Base-by-base conservation (phyloP, 2,329 filamentous ascomycete species). In the Colletotrichum chlorophyti region DNA sequence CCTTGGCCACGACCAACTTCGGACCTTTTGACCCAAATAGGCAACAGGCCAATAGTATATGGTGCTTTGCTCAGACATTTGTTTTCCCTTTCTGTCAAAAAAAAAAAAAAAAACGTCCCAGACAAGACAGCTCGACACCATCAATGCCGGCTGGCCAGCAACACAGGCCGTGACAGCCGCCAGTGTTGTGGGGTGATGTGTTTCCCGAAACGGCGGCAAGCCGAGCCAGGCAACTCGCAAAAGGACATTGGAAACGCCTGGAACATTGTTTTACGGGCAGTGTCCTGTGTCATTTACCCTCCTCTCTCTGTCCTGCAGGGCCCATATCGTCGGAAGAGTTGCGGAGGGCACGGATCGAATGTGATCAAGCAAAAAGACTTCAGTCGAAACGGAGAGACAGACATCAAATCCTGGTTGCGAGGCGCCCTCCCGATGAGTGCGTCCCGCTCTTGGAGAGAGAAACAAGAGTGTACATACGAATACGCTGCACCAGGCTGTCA, bases 361-460 rank as follows among this genome's bases (percentile, higher is more conserved):
- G 54, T 43, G 21, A 38, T 31, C 43, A 55, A 32, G 55, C 51
- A 31, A 32, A n/a, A n/a, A 38, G 21, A 49, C 51, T 43, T 55
- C 31, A 45, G 55, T 35, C 31, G 55, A 59, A 59, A 59, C 55
- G 51, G 45, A 59, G 55, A 42, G 45, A 21, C 24, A 37, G 31
- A 19, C 35, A 17, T 17, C 26, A 12, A 55, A 34, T 51, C 51
- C 27, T 23, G 21, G n/a, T 21, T 27, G 19, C 17, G 21, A 43
- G 6, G n/a, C n/a, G n/a, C n/a, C n/a, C 21, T 40, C 8, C 46
- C 31, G 17, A 46, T 26, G 27, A 32, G 27, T 14, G n/a, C 29
- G n/a, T 23, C 37, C 50, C 45, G 43, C 50, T 21, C 15, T 50
- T 50, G 35, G 35, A 15, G 35, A 38, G 17, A 14, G n/a, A n/a